Evolutionary conservation across 768 basidiomycete species (phyloP).

Genomic region (Cytidiella melzeri): DNA sequence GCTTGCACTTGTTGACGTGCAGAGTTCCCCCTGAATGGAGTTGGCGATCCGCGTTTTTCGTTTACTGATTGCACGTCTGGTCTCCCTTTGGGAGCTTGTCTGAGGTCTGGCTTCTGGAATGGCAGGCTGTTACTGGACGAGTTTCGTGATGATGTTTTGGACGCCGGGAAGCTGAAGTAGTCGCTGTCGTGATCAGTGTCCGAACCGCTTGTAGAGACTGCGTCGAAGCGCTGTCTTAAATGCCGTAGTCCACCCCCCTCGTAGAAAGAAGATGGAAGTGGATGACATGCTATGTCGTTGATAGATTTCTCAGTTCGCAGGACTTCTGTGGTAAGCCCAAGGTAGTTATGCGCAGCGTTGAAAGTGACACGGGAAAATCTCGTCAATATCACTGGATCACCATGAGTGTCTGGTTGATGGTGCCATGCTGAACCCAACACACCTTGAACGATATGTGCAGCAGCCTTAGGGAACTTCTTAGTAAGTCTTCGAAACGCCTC

Average conservation of each 20-base stretch:
- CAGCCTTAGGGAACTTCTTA: constrained; percentile 95
- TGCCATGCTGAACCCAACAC: neutral
- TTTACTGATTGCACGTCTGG: neutral
- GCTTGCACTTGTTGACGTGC: constrained; percentile 64
- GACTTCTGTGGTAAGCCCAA: constrained; percentile 92
- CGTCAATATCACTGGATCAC: constrained; percentile 70
- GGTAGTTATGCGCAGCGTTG: constrained; percentile 93
- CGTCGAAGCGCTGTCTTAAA: constrained; percentile 86
- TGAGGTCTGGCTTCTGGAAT: neutral
- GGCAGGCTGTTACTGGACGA: constrained; percentile 6
- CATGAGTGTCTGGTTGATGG: constrained; percentile 13
- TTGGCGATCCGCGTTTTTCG: constrained; percentile 7
- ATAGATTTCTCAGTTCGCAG: constrained; percentile 95
- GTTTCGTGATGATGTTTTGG: constrained; percentile 17
- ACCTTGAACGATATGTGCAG: constrained; percentile 95
- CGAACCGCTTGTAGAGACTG: constrained; percentile 33
- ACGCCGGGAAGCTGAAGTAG: constrained; percentile 38
- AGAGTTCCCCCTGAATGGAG: constrained; percentile 22
- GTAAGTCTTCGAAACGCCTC: constrained; percentile 93
- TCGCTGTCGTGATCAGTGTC: constrained; percentile 41
- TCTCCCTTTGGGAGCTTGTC: neutral
- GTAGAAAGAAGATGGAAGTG: constrained; percentile 86
- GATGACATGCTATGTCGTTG: constrained; percentile 95
- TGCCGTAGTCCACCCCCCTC: constrained; percentile 86
- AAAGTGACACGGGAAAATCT: constrained; percentile 97